A percentile compares a stretch with the other conserved stretches of the same genome.
phyloP scores from a whole-genome alignment of 495 filamentous ascomycete species.

The Aspergillus campestris region DNA sequence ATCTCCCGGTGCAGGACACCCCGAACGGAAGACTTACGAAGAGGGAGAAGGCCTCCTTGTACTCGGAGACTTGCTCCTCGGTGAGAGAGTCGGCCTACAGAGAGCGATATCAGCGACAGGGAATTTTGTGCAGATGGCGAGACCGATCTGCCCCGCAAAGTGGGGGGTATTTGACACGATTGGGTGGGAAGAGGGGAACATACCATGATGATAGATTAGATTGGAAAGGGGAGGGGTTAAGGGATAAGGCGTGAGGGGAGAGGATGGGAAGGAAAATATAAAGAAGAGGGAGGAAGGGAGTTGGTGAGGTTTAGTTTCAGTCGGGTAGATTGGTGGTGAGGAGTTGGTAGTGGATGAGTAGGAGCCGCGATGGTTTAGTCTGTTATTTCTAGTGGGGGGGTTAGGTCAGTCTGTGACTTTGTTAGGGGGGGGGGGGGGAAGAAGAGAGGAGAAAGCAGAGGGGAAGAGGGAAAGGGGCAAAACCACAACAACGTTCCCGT shows the following conservation, averaged over 20 bases:
- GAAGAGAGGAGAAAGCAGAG: conserved; percentile 2
- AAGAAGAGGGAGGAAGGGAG: conserved; percentile 8
- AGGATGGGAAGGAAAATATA: neutral
- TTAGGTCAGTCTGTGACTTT: neutral
- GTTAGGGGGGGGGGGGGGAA: conserved; percentile 14
- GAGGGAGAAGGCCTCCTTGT: conserved; percentile 99
- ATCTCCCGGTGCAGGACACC: too few relatives aligned
- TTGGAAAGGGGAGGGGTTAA: conserved; percentile 5
- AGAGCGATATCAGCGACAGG: conserved; percentile 20
- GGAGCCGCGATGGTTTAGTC: neutral
- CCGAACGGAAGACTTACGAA: conserved; percentile 65
- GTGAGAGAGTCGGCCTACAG: conserved; percentile 82
- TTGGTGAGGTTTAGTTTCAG: conserved; percentile 3
- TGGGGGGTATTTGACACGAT: conserved; percentile 18
- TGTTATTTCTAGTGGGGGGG: neutral
- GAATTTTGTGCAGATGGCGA: conserved; percentile 12
- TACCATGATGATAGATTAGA: conserved; percentile 27
- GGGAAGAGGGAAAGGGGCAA: neutral
- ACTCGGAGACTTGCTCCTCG: conserved; percentile 99
- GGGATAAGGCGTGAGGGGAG: conserved; percentile 13
- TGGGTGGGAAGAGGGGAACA: conserved; percentile 3
- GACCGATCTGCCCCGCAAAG: conserved; percentile 31
- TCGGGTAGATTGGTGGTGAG: conserved; percentile 7
- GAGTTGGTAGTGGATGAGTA: conserved; percentile 2
- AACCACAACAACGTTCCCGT: too few relatives aligned